Conservation (phyloP, 495 filamentous ascomycete species). For the Cercophora sp. region DNA sequence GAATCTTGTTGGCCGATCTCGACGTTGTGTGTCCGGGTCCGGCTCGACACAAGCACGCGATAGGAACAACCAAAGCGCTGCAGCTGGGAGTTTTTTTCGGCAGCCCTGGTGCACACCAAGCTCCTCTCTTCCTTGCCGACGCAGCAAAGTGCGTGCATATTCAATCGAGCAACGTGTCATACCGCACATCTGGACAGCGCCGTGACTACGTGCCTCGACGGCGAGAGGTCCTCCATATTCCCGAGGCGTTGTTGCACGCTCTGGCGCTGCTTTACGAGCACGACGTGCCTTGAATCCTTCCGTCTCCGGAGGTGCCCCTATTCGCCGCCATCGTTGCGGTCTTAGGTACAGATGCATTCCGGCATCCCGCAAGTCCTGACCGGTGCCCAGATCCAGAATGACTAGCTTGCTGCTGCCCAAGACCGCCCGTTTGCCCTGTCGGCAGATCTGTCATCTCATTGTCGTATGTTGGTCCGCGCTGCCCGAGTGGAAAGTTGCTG, state of each 20-base stretch:
- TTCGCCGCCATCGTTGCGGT: not conserved
- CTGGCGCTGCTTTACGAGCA: not conserved
- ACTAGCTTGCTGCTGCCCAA: constrained; percentile 2
- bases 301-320: not conserved
- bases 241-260: not conserved
- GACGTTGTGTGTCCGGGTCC: constrained; percentile 17
- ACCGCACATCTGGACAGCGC: constrained; percentile 3
- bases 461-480: constrained; percentile 2
- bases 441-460: constrained; percentile 6
- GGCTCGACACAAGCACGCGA: constrained; percentile 16
- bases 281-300: not conserved
- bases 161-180: constrained; percentile 19
- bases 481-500: not conserved
- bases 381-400: constrained; percentile 6
- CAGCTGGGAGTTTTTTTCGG: not conserved
- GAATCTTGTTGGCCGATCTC: constrained; percentile 16
- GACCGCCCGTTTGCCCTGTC: not conserved
- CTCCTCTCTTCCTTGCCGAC: not conserved
- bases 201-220: not conserved
- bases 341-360: constrained; percentile 7
- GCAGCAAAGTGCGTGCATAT: constrained; percentile 7
- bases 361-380: constrained; percentile 4
- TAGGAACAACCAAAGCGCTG: constrained; percentile 5
- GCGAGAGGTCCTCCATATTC: not conserved
- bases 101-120: not conserved